These are phyloP conservation scores for Gonapodya sp. DNA, from an alignment of 192 early-diverging fungal genomes.

Conservation along the genomic window DNA sequence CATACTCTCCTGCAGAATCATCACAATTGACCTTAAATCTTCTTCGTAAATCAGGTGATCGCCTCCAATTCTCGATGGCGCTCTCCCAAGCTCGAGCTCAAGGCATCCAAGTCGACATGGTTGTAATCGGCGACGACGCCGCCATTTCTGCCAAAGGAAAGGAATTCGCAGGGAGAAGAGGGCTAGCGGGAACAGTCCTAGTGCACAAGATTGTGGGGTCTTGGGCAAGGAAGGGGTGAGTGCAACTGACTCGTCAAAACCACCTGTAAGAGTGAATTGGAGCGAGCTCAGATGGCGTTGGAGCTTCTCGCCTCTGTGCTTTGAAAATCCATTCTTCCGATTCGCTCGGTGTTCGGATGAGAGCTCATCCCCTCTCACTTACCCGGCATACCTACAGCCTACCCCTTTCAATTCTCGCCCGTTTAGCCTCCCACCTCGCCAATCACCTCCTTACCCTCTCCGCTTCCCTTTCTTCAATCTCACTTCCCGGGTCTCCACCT, in stretches of 20 bases:
- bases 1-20: no score
- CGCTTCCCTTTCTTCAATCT: slow-evolving; percentile 62
- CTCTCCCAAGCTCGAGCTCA: slow-evolving; percentile 67
- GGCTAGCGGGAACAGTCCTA: slow-evolving; percentile 66
- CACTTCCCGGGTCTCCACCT: slow-evolving; percentile 55
- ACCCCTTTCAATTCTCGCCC: slow-evolving; percentile 44
- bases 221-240: slow-evolving; percentile 45
- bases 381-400: not conserved
- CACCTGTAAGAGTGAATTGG: no score
- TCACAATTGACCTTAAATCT: slow-evolving; percentile 43
- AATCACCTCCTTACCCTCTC: slow-evolving; percentile 68
- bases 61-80: slow-evolving; percentile 62
- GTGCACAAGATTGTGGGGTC: slow-evolving; percentile 79
- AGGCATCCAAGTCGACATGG: slow-evolving; percentile 54
- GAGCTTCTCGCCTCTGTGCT: no score
- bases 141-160: slow-evolving; percentile 59
- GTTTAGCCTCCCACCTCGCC: slow-evolving; percentile 42
- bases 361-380: no score
- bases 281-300: no score
- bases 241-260: not conserved
- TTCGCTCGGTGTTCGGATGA: no score
- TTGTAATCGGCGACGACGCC: slow-evolving; percentile 79
- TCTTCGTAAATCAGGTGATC: slow-evolving; percentile 15
- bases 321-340: no score
- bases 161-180: slow-evolving; percentile 62